Evolutionary conservation across 306 rosid genomes (phyloP).

Genomic region (Carpinus viminea): DNA sequence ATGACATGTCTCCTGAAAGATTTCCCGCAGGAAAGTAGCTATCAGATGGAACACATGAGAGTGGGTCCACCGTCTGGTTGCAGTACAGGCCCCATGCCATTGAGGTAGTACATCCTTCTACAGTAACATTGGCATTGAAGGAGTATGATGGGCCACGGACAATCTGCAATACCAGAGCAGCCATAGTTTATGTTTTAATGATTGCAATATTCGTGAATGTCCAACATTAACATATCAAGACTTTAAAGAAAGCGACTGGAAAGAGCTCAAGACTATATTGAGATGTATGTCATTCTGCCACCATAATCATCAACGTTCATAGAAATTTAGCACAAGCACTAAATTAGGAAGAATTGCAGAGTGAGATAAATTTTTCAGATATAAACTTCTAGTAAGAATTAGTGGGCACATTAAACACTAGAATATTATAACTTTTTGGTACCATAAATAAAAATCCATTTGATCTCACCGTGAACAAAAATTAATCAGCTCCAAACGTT

Average conservation of each 20-base stretch:
- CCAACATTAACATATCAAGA: background rate
- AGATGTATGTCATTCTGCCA: conserved; percentile 13
- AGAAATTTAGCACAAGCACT: conserved; percentile 12
- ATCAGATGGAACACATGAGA: conserved; percentile 57
- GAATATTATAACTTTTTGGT: background rate
- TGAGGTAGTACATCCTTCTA: conserved; percentile 75
- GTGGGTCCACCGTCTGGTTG: conserved; percentile 75
- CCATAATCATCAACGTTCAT: conserved; percentile 1
- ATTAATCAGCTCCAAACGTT: background rate
- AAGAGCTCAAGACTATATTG: conserved; percentile 4
- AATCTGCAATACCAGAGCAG: conserved; percentile 55
- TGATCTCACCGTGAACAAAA: conserved; percentile 2
- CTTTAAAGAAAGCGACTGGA: conserved; percentile 7
- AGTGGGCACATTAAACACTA: background rate
- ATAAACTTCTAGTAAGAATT: conserved; percentile 15
- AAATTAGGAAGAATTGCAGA: background rate
- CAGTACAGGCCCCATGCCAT: conserved; percentile 74
- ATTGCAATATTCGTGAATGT: conserved; percentile 14
- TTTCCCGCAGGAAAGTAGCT: conserved; percentile 27
- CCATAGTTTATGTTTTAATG: conserved; percentile 3
- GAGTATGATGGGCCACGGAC: conserved; percentile 64
- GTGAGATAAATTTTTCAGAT: background rate
- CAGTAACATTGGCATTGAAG: conserved; percentile 75
- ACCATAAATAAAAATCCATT: background rate
- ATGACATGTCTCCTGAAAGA: conserved; percentile 30